These are phyloP conservation scores for Fagus crenata DNA, from an alignment of 306 rosid species.

Conservation along the genomic window DNA sequence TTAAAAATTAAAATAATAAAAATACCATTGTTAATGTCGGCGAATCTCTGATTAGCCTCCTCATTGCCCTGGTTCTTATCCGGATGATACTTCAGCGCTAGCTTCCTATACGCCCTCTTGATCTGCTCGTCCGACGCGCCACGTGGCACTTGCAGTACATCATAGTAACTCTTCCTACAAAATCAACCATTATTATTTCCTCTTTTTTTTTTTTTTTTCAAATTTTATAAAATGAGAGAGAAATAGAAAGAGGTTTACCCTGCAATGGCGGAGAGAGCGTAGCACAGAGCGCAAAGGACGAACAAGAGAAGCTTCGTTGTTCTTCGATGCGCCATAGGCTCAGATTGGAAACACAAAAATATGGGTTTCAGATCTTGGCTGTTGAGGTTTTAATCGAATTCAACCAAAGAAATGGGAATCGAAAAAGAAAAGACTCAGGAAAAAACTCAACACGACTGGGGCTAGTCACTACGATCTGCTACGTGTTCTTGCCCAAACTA, in stretches of 20 bases:
- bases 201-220: background rate
- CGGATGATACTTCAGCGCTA: conserved; percentile 95
- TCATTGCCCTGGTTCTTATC: conserved; percentile 96
- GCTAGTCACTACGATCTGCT: conserved; percentile 28
- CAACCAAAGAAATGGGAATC: background rate
- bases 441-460: conserved; percentile 10
- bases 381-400: background rate
- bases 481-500: conserved; percentile 57
- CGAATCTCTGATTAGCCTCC: conserved; percentile 79
- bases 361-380: background rate
- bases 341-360: conserved; percentile 9
- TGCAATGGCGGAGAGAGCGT: conserved; percentile 65
- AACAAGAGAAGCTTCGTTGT: conserved; percentile 42
- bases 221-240: background rate
- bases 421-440: conserved; percentile 6
- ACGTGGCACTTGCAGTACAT: conserved; percentile 73
- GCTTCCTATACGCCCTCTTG: conserved; percentile 92
- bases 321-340: conserved; percentile 68
- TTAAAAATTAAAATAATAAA: background rate
- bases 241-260: conserved; percentile 39
- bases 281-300: conserved; percentile 58
- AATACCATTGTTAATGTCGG: conserved; percentile 85
- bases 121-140: conserved; percentile 94
- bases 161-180: conserved; percentile 79
- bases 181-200: background rate